Evolutionary conservation across 805 yeast species (phyloP).

Genomic region (Candida morakotiae): DNA sequence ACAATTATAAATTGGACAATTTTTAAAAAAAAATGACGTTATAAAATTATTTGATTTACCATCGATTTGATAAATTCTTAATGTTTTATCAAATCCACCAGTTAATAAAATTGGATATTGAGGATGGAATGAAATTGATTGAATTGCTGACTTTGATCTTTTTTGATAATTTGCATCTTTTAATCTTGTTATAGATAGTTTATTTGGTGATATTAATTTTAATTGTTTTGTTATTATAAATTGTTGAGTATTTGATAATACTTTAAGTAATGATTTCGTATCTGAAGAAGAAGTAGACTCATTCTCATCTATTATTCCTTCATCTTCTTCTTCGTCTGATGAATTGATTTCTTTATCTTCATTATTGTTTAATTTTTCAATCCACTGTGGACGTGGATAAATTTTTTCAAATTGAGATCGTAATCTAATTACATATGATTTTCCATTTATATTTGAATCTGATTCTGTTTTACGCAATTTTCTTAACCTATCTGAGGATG

Average conservation of each 20-base stretch:
- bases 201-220: constrained; percentile 63
- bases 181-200: constrained; percentile 72
- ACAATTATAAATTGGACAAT: constrained; percentile 79
- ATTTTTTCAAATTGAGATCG: constrained; percentile 68
- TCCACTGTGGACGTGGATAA: constrained; percentile 88
- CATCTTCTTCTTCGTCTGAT: constrained; percentile 19
- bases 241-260: constrained; percentile 29
- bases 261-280: constrained; percentile 25
- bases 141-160: constrained; percentile 76
- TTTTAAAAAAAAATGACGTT: constrained; percentile 73
- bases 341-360: constrained; percentile 27
- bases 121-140: constrained; percentile 80
- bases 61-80: constrained; percentile 85
- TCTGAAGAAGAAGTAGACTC: constrained; percentile 12
- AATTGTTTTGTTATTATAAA: constrained; percentile 41
- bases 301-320: constrained; percentile 18
- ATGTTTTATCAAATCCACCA: constrained; percentile 88
- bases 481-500: constrained; percentile 53
- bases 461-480: constrained; percentile 64
- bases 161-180: constrained; percentile 80
- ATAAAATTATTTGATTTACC: constrained; percentile 80
- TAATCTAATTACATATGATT: constrained; percentile 57
- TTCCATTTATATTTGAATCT: constrained; percentile 55
- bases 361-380: constrained; percentile 37
- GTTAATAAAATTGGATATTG: constrained; percentile 77